Conservation (phyloP, 441 rosid species). For the Populus hybrid region DNA sequence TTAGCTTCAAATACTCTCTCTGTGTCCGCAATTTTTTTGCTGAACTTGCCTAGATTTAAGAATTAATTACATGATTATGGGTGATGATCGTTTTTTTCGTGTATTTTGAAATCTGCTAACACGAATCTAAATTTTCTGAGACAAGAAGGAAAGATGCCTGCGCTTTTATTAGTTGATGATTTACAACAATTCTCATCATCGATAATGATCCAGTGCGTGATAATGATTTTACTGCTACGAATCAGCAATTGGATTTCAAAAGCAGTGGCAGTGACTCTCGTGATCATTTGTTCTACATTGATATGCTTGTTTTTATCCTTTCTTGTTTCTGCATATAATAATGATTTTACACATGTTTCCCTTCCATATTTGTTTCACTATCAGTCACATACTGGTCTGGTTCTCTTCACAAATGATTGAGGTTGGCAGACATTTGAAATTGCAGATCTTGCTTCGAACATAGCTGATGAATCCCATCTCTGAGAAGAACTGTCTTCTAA, state of each 20-base stretch:
- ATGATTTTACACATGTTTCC: not conserved
- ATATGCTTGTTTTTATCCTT: too few relatives aligned
- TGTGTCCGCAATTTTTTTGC: not conserved
- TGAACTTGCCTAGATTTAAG: not conserved
- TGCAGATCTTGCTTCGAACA: too few relatives aligned
- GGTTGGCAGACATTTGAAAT: too few relatives aligned
- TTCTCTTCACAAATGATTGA: not conserved
- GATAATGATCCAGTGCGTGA: not conserved
- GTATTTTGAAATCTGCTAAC: not conserved
- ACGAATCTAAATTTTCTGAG: not conserved
- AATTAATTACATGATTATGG: not conserved
- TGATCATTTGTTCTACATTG: too few relatives aligned
- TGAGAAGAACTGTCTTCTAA: too few relatives aligned
- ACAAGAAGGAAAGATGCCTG: not conserved
- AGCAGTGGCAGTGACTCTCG: not conserved
- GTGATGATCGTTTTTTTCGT: not conserved
- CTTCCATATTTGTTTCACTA: not conserved
- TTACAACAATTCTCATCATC: not conserved
- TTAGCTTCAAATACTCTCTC: not conserved
- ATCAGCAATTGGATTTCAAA: not conserved
- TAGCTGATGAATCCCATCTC: too few relatives aligned
- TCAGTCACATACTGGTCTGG: constrained; percentile 7
- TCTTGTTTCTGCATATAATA: too few relatives aligned
- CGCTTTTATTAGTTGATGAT: not conserved
- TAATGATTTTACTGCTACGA: not conserved